Base-by-base conservation (phyloP, 1,284 basidiomycete genomes). In the Pseudozyma hubeiensis region DNA sequence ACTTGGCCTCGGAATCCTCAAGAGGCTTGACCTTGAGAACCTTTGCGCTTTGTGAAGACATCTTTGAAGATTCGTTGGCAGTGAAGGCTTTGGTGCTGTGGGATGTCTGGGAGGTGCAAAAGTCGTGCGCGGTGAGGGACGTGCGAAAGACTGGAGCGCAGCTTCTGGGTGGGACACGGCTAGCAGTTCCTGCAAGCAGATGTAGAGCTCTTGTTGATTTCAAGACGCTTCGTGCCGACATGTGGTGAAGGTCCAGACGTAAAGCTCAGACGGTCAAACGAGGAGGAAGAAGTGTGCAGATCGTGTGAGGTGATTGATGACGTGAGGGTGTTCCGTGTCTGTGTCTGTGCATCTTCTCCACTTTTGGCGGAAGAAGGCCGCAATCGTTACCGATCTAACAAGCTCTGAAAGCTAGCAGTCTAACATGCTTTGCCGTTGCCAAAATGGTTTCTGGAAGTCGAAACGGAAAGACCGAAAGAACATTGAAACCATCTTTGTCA, bases 1-100 rank as follows among this genome's bases (percentile, higher is more conserved):
- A 84, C 53, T 84, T 84, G 33, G 81, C 69, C 0, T 81, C 68
- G 5, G 58, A 54, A 17, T 79, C 74, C n/a, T 74, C 54, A 19
- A 84, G 46, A 1, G 78, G 71, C 0, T 40, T 47, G 2, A 61
- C 58, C 33, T 59, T 72, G 30, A 76, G 37, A 13, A 79, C 55
- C 43, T 72, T 75, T 43, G 68, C 71, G 41, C 59, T 58, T 45
- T 69, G 67, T 16, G 73, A 72, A 7, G 75, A 75, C 75, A 78
- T 78, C 10, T 40, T 62, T 8, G 59, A 29, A 5, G 58, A 31
- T 3, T 50, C 24, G n/a, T 9, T 49, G 11, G 53, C 53, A 2
- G 66, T 45, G 11, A 69, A 53, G n/a, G 30, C 41, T 43, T 53
- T 50, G 31, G 53, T 49, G 24, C 44, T 34, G 0, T 7, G 53